These are phyloP conservation scores for Nicotiana obtusifolia DNA, from an alignment of 257 asterid species.

Conservation along the genomic window DNA sequence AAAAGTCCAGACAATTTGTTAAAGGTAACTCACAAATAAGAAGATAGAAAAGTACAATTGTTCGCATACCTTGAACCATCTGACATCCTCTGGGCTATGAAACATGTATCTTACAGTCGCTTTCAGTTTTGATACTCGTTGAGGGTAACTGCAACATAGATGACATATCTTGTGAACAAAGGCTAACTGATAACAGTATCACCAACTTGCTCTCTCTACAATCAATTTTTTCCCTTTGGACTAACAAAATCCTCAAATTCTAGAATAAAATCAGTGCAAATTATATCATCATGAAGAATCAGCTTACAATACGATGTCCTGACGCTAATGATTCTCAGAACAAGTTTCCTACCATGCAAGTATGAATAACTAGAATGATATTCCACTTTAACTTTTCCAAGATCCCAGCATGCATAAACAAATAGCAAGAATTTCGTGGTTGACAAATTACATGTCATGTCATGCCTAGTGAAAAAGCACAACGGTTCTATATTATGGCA, in stretches of 20 bases:
- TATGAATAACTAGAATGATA: neutral
- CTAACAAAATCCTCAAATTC: neutral
- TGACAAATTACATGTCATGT: neutral
- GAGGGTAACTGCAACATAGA: constrained; percentile 81
- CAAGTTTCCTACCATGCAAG: neutral
- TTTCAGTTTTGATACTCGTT: constrained; percentile 82
- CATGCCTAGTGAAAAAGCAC: neutral
- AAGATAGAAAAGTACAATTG: neutral
- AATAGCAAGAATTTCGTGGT: neutral
- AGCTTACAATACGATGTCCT: neutral
- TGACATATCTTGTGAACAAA: constrained; percentile 16
- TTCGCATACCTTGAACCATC: constrained; percentile 86
- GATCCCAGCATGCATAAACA: neutral
- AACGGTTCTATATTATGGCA: neutral
- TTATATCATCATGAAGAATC: neutral
- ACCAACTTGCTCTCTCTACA: neutral
- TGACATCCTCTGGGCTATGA: constrained; percentile 94
- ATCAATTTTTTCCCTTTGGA: neutral
- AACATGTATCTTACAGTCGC: constrained; percentile 94
- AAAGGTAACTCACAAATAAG: constrained; percentile 1
- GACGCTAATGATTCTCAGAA: neutral
- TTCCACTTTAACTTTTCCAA: neutral
- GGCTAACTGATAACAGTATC: neutral
- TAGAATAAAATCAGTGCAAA: neutral
- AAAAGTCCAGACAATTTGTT: constrained; percentile 5